A percentile compares a stretch with the other conserved stretches of the same genome.
These are phyloP conservation scores for Pestalotiopsis sp. DNA, from an alignment of 2,329 filamentous ascomycete species.

Conservation along the genomic window DNA sequence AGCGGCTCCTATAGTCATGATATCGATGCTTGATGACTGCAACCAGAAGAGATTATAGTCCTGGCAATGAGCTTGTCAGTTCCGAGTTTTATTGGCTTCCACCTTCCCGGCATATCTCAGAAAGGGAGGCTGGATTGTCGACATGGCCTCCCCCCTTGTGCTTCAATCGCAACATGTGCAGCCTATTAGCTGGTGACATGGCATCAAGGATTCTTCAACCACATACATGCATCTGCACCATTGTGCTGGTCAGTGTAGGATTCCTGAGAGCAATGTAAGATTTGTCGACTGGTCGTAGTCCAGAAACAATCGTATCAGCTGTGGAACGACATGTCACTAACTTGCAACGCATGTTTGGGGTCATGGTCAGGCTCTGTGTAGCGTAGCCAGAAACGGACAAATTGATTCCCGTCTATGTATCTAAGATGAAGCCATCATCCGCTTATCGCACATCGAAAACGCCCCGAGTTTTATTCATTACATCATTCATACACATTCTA, in stretches of 20 bases:
- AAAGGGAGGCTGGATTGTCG: no score
- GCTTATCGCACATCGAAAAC: constrained; percentile 9
- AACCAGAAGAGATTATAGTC: neutral
- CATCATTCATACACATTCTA: constrained; percentile 31
- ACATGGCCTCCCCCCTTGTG: no score
- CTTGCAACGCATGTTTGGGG: neutral
- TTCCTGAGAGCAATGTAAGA: no score
- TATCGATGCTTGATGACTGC: neutral
- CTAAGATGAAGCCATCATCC: constrained; percentile 5
- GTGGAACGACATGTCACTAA: neutral
- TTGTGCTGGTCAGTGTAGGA: no score
- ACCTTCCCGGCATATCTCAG: no score
- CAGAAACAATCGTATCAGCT: neutral
- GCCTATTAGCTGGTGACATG: no score
- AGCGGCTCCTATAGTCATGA: neutral
- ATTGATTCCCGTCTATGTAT: constrained; percentile 7
- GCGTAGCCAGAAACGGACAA: neutral
- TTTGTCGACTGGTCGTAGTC: no score
- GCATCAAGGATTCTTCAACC: no score
- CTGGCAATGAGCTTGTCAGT: neutral
- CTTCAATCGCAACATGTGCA: no score
- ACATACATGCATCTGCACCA: no score
- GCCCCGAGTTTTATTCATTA: constrained; percentile 6
- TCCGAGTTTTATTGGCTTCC: no score
- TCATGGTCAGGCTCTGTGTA: neutral